Evolutionary conservation across 2,329 filamentous ascomycete genomes (phyloP).

Genomic region (Tolypocladium pustulatum): DNA sequence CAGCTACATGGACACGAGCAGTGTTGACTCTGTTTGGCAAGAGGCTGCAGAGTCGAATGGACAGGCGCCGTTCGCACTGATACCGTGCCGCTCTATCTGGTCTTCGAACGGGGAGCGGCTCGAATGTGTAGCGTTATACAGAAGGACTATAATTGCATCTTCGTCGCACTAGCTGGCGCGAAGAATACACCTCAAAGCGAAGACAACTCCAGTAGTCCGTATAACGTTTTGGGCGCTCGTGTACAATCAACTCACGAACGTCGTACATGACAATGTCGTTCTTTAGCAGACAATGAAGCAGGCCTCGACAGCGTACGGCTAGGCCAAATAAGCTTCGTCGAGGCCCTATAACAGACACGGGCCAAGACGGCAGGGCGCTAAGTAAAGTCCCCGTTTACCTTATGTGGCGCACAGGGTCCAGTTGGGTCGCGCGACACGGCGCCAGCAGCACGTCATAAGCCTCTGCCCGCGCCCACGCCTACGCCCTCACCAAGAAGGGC

Average conservation of each 20-base stretch:
- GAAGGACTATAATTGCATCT: constrained; percentile 7
- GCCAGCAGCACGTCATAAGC: constrained; percentile 1
- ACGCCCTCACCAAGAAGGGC: background rate
- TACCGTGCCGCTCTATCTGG: constrained; percentile 29
- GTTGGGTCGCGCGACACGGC: background rate
- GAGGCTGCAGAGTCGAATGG: background rate
- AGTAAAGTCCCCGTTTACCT: background rate
- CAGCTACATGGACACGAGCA: constrained; percentile 18
- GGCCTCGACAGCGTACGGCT: background rate
- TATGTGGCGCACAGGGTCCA: background rate
- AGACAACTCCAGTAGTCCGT: background rate
- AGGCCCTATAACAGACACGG: background rate
- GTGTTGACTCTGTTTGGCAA: constrained; percentile 9
- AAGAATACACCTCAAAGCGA: constrained; percentile 1
- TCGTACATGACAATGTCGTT: background rate
- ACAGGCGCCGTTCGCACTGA: constrained; percentile 9
- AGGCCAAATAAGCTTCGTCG: background rate
- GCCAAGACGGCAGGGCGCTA: background rate
- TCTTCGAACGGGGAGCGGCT: constrained; percentile 19
- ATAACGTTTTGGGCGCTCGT: background rate
- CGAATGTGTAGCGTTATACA: constrained; percentile 21
- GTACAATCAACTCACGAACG: background rate
- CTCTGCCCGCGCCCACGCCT: background rate
- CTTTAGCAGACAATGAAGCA: background rate
- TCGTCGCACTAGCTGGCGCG: too few species aligned